phyloP scores from a whole-genome alignment of 345 rosid genomes.

The Cardamine chenopodiifolia region DNA sequence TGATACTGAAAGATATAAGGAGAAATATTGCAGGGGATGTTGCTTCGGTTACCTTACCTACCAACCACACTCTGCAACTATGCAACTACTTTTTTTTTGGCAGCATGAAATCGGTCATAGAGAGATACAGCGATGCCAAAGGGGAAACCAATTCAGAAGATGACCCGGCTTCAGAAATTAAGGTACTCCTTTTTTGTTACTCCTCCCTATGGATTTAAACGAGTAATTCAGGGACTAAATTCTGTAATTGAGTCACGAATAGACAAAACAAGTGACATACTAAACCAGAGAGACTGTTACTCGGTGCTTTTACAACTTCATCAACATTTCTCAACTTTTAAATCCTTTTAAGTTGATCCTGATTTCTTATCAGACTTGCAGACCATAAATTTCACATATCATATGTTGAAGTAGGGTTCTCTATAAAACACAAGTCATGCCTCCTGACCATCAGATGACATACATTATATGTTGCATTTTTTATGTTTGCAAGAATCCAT shows the following conservation, averaged over 20 bases:
- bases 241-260: background rate
- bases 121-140: slow-evolving; percentile 42
- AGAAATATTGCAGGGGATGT: slow-evolving; percentile 14
- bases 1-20: slow-evolving; percentile 15
- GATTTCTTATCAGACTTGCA: slow-evolving; percentile 7
- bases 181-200: slow-evolving; percentile 19
- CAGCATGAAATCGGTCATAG: slow-evolving; percentile 41
- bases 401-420: background rate
- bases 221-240: background rate
- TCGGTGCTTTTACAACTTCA: slow-evolving; percentile 5
- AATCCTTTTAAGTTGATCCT: slow-evolving; percentile 1
- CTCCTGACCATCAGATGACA: background rate
- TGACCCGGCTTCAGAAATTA: slow-evolving; percentile 26
- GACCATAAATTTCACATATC: background rate
- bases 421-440: background rate
- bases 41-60: slow-evolving; percentile 27
- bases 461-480: slow-evolving; percentile 9
- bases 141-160: slow-evolving; percentile 27
- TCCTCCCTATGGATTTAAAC: background rate
- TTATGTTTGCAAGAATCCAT: background rate
- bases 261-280: slow-evolving; percentile 6
- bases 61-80: slow-evolving; percentile 12
- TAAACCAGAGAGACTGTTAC: slow-evolving; percentile 7
- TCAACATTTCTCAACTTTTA: slow-evolving; percentile 12
- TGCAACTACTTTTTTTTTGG: slow-evolving; percentile 8